Percentiles rank a stretch among this genome's conserved stretches.
phyloP scores from a whole-genome alignment of 352 stramenopile species.

The Phytopythium sindhum region DNA sequence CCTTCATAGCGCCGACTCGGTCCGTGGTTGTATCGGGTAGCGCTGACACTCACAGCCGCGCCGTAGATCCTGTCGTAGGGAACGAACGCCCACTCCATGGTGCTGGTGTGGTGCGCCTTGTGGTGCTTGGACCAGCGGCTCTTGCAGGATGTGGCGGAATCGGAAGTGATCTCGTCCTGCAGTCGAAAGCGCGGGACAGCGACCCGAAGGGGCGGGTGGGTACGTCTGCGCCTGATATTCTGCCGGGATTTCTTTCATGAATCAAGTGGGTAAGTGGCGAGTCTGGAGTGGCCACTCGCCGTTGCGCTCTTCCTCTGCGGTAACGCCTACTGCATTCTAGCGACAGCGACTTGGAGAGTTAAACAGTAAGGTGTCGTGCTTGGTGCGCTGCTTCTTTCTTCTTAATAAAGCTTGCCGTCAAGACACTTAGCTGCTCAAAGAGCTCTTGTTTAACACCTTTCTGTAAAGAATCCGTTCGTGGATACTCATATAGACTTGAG shows the following conservation, averaged over 20 bases:
- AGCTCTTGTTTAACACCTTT: neutral
- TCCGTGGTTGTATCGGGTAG: neutral
- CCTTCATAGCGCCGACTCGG: neutral
- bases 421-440: no score
- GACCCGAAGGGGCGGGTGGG: neutral
- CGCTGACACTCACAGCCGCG: neutral
- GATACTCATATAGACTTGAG: no score
- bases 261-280: neutral
- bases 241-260: neutral
- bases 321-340: no score
- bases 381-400: no score
- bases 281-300: neutral
- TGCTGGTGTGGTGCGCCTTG: neutral
- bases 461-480: no score
- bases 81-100: slow-evolving; percentile 6
- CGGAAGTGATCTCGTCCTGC: neutral
- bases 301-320: neutral
- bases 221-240: neutral
- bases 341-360: no score
- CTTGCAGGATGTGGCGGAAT: neutral
- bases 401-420: no score
- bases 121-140: neutral
- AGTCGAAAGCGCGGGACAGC: neutral
- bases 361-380: no score
- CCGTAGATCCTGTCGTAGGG: slow-evolving; percentile 6